These are phyloP conservation scores for Lyophyllum semitale DNA, from an alignment of 768 basidiomycete species.

Conservation along the genomic window DNA sequence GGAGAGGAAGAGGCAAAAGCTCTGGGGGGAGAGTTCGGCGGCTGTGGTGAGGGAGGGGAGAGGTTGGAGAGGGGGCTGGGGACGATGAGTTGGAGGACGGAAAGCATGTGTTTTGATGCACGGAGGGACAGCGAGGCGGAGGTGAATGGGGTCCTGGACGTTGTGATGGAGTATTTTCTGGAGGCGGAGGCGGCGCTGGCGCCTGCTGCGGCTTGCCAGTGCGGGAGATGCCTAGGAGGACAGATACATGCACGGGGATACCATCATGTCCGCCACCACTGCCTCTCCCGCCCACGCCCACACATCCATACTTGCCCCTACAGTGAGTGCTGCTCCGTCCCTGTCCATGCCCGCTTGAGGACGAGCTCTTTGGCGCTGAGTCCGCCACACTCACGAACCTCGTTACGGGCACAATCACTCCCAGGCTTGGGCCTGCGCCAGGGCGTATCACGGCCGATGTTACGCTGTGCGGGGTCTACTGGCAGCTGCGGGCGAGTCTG, in stretches of 20 bases:
- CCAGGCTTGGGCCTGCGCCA: slow-evolving; percentile 29
- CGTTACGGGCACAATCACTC: slow-evolving; percentile 57
- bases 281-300: neutral
- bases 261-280: neutral
- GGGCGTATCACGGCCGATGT: slow-evolving; percentile 20
- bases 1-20: slow-evolving; percentile 59
- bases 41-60: slow-evolving; percentile 84
- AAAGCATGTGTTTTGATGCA: slow-evolving; percentile 56
- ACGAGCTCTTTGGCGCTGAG: slow-evolving; percentile 98
- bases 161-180: slow-evolving; percentile 3
- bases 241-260: neutral
- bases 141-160: neutral
- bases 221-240: neutral
- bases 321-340: neutral
- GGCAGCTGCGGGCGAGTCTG: slow-evolving; percentile 56
- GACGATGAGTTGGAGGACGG: slow-evolving; percentile 55
- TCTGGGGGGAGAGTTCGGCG: slow-evolving; percentile 92
- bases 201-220: neutral
- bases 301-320: neutral
- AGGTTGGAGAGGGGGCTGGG: slow-evolving; percentile 79
- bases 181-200: neutral
- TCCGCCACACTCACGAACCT: slow-evolving; percentile 76
- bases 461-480: slow-evolving; percentile 67
- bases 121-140: slow-evolving; percentile 18
- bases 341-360: slow-evolving; percentile 44